These are phyloP conservation scores for Scheffersomyces titani DNA, from an alignment of 1,139 yeast genomes.

Conservation along the genomic window DNA sequence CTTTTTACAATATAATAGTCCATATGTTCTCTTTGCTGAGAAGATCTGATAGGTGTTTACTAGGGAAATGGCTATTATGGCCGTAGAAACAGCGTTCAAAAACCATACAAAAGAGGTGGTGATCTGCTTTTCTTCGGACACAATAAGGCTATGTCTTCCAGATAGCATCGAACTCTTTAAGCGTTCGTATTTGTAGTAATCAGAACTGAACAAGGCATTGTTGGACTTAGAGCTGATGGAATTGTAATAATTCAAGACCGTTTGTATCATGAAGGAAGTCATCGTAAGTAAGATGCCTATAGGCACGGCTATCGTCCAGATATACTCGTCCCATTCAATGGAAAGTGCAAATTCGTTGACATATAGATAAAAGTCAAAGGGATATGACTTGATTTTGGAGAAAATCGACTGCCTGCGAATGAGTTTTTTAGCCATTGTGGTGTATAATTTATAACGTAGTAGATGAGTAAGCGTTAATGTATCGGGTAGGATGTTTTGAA, in stretches of 20 bases:
- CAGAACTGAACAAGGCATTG: conserved; percentile 29
- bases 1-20: conserved; percentile 36
- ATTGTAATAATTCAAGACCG: conserved; percentile 19
- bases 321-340: conserved; percentile 67
- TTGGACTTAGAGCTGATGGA: conserved; percentile 21
- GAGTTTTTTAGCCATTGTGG: not conserved
- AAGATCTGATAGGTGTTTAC: conserved; percentile 33
- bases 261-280: conserved; percentile 19
- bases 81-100: conserved; percentile 15
- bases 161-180: conserved; percentile 20
- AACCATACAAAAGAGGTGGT: conserved; percentile 20
- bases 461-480: not conserved
- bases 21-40: conserved; percentile 37
- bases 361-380: conserved; percentile 56
- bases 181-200: conserved; percentile 34
- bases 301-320: conserved; percentile 46
- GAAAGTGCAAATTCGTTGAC: conserved; percentile 54
- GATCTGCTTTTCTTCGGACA: conserved; percentile 6
- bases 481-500: not conserved
- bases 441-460: not conserved
- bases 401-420: conserved; percentile 27
- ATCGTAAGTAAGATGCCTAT: conserved; percentile 38
- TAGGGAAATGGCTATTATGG: conserved; percentile 21
- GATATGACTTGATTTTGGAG: conserved; percentile 48
- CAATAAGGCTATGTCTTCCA: conserved; percentile 3